Evolutionary conservation across 257 asterid species (phyloP).

Genomic region (Nyctanthes arbortristis): DNA sequence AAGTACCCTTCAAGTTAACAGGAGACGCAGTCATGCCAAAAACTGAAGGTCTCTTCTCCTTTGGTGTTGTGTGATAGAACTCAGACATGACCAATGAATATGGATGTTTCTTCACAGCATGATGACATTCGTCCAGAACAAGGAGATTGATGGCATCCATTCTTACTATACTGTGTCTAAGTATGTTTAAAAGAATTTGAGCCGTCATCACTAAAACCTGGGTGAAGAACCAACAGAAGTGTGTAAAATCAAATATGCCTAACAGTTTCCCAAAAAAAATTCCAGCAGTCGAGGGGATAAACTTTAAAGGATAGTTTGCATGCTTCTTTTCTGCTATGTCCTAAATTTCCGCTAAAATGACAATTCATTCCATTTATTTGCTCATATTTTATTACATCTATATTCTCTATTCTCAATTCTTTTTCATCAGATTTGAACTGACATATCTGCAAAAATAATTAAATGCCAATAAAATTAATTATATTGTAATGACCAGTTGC

Average conservation of each 20-base stretch:
- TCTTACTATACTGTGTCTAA: constrained; percentile 94
- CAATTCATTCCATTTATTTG: no score
- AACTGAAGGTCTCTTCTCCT: constrained; percentile 92
- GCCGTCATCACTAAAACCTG: constrained; percentile 99
- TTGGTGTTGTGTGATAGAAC: constrained; percentile 88
- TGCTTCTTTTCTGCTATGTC: background rate
- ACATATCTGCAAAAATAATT: no score
- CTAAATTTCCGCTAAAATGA: constrained; percentile 4
- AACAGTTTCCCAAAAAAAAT: constrained; percentile 11
- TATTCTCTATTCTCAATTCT: no score
- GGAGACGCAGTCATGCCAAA: constrained; percentile 99
- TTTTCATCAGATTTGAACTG: no score
- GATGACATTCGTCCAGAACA: constrained; percentile 97
- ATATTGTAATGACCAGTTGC: no score
- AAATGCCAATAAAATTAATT: no score
- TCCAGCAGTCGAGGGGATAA: constrained; percentile 2
- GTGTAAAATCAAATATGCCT: constrained; percentile 22
- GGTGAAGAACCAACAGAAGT: constrained; percentile 28
- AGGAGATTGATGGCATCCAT: constrained; percentile 93
- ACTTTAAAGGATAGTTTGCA: constrained; percentile 8
- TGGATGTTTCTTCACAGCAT: constrained; percentile 99
- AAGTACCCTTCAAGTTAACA: constrained; percentile 93
- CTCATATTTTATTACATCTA: no score
- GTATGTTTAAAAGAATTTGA: constrained; percentile 92
- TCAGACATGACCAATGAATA: constrained; percentile 98